Conservation (phyloP, 345 rosid species). For the Eucalyptus virginea region DNA sequence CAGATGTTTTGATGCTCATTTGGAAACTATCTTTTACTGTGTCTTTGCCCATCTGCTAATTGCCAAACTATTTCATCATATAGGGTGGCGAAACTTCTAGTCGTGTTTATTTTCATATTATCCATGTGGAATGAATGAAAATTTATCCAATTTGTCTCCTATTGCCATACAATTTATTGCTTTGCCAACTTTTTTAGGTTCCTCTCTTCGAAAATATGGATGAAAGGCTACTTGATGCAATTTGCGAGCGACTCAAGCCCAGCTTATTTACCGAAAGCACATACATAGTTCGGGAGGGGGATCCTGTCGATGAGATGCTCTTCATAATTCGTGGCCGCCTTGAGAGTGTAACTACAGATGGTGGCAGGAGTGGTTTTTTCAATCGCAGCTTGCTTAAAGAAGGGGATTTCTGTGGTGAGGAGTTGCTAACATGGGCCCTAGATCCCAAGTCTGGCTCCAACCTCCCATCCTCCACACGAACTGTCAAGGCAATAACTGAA, state of each 20-base stretch:
- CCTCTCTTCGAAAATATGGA: constrained; percentile 93
- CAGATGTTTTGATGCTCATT: background rate
- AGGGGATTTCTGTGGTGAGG: constrained; percentile 97
- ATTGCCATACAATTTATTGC: background rate
- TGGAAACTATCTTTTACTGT: background rate
- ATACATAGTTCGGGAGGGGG: constrained; percentile 86
- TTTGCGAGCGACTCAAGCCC: constrained; percentile 89
- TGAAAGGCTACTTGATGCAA: constrained; percentile 91
- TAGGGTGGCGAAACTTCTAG: background rate
- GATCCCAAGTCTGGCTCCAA: constrained; percentile 88
- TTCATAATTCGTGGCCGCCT: constrained; percentile 94
- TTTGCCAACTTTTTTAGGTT: constrained; percentile 29
- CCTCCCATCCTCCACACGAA: constrained; percentile 94
- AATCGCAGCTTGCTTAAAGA: constrained; percentile 69
- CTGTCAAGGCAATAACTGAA: constrained; percentile 75
- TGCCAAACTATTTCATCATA: background rate
- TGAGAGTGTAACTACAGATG: constrained; percentile 91
- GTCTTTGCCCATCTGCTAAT: background rate
- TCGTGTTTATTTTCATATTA: background rate
- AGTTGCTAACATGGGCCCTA: constrained; percentile 94
- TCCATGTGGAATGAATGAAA: background rate
- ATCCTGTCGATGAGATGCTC: constrained; percentile 97
- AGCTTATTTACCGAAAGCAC: constrained; percentile 68
- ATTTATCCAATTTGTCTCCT: background rate
- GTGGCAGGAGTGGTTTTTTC: constrained; percentile 95